A percentile compares a stretch with the other conserved stretches of the same genome.
Conservation (phyloP, 257 asterid species). For the Jasminum sambac region DNA sequence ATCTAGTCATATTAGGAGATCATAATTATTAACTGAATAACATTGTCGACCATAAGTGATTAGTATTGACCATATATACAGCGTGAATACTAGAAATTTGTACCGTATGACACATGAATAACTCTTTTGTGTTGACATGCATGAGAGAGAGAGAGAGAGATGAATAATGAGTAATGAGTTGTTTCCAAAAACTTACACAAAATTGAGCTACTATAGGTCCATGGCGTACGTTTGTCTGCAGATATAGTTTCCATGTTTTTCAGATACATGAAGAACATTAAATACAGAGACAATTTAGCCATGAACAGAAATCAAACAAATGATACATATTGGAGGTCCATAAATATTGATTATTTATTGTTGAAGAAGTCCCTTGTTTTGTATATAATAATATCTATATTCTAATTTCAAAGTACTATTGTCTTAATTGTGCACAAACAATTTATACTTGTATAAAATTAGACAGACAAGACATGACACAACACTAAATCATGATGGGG, state of each 20-base stretch:
- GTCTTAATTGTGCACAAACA: neutral
- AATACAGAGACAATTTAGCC: neutral
- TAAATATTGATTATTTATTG: neutral
- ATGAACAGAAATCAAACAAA: neutral
- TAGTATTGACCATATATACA: too few relatives aligned
- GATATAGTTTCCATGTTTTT: neutral
- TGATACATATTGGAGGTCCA: neutral
- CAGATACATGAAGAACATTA: neutral
- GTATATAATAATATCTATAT: neutral
- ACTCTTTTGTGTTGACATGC: too few relatives aligned
- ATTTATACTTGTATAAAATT: conserved; percentile 21
- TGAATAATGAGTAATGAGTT: neutral
- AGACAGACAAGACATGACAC: conserved; percentile 23
- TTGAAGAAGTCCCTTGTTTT: neutral
- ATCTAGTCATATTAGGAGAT: too few relatives aligned
- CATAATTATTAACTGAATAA: too few relatives aligned
- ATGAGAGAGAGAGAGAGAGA: neutral
- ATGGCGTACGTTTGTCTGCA: neutral
- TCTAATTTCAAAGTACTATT: neutral
- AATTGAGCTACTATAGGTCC: neutral
- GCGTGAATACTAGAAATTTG: too few relatives aligned
- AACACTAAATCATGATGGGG: conserved; percentile 36
- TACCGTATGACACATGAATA: too few relatives aligned
- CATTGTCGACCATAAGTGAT: too few relatives aligned
- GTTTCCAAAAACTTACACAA: neutral